Conservation (phyloP, 176 grass and related monocot genomes). For the Triticum timopheevii region DNA sequence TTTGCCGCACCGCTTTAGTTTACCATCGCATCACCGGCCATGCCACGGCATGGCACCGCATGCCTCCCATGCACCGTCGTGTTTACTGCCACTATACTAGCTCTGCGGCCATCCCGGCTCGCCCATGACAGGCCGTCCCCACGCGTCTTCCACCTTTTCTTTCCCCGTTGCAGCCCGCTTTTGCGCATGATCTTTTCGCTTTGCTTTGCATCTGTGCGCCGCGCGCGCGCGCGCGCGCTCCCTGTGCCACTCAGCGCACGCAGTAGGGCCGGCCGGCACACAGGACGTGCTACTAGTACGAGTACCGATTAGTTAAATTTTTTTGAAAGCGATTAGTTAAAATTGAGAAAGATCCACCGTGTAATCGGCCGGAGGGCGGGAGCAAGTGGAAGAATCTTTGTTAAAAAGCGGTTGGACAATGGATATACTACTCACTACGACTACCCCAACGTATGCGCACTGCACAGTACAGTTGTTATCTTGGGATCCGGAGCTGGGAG, state of each 20-base stretch:
- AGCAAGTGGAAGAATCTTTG: constrained; percentile 44
- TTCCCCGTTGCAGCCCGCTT: constrained; percentile 26
- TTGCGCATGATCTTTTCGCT: constrained; percentile 26
- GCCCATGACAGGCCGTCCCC: constrained; percentile 33
- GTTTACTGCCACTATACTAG: not conserved
- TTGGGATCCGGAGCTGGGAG: constrained; percentile 42
- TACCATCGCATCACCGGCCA: constrained; percentile 9
- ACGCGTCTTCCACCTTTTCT: not conserved
- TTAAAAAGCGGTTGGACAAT: constrained; percentile 19
- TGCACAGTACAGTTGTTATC: constrained; percentile 31
- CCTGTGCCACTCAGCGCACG: not conserved
- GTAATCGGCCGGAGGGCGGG: not conserved
- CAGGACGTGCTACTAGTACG: no score
- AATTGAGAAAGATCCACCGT: constrained; percentile 27
- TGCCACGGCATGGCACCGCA: constrained; percentile 37
- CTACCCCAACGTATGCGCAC: constrained; percentile 1
- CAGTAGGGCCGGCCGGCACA: not conserved
- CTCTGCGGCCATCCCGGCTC: not conserved
- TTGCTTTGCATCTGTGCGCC: constrained; percentile 17
- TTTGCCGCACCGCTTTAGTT: constrained; percentile 21
- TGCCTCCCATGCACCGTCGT: constrained; percentile 37
- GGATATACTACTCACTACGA: not conserved
- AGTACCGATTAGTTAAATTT: not conserved
- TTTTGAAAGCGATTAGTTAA: not conserved
- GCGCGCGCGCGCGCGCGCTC: no score